These are phyloP conservation scores for Sarocladiaceae sp. DNA, from an alignment of 2,329 filamentous ascomycete genomes.

Conservation along the genomic window DNA sequence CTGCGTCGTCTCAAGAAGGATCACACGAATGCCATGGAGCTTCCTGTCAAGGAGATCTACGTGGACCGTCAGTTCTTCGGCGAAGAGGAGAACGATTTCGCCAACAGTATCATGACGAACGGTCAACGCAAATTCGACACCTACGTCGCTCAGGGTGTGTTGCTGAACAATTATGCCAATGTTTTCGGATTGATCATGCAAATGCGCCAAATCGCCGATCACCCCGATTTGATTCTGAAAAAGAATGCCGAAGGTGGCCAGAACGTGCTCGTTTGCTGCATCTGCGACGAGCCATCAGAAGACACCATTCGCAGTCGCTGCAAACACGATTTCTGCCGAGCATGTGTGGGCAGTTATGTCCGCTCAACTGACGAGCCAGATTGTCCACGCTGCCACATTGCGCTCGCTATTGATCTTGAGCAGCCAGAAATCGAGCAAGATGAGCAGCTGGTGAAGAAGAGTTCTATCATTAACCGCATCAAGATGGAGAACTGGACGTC, in stretches of 20 bases:
- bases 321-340: conserved; percentile 67
- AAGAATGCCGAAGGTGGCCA: conserved; percentile 82
- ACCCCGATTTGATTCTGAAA: conserved; percentile 89
- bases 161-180: conserved; percentile 97
- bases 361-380: conserved; percentile 71
- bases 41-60: conserved; percentile 90
- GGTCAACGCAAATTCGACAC: conserved; percentile 88
- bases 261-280: conserved; percentile 86
- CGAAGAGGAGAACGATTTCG: conserved; percentile 93
- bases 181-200: conserved; percentile 99
- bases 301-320: conserved; percentile 90
- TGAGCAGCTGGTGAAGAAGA: conserved; percentile 82
- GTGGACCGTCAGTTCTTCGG: conserved; percentile 96
- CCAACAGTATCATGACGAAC: conserved; percentile 91
- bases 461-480: conserved; percentile 96
- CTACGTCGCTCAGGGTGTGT: conserved; percentile 88
- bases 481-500: conserved; percentile 99
- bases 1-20: conserved; percentile 91
- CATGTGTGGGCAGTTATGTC: conserved; percentile 52
- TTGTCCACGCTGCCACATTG: conserved; percentile 90
- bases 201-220: conserved; percentile 96
- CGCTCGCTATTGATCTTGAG: conserved; percentile 85
- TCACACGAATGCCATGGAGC: conserved; percentile 89
- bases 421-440: conserved; percentile 95
- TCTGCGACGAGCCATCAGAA: conserved; percentile 94